A percentile compares a stretch with the other conserved stretches of the same genome.
phyloP scores from a whole-genome alignment of 805 yeast species.

The Candida hungchunana region DNA sequence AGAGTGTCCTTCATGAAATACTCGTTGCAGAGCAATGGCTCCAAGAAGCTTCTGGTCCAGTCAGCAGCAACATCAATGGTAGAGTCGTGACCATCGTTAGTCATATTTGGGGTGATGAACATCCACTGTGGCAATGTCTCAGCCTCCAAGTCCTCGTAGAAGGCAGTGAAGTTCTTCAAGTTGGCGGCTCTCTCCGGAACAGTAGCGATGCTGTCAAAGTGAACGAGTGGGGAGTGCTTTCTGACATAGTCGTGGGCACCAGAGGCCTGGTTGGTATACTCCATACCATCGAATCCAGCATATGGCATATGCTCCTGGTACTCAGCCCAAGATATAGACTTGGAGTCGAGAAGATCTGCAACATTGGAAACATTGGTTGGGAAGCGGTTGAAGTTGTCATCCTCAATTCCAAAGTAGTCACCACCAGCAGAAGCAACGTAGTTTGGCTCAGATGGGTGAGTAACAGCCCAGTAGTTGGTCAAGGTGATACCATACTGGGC shows the following conservation, averaged over 20 bases:
- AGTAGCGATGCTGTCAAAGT: conserved; percentile 36
- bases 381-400: conserved; percentile 40
- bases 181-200: conserved; percentile 35
- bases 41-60: conserved; percentile 43
- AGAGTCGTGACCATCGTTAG: conserved; percentile 49
- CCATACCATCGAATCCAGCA: conserved; percentile 47
- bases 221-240: conserved; percentile 47
- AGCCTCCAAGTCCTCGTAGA: conserved; percentile 36
- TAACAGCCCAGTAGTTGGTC: conserved; percentile 47
- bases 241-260: conserved; percentile 46
- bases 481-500: conserved; percentile 41
- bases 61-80: conserved; percentile 42
- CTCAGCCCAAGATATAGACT: conserved; percentile 48
- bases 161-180: conserved; percentile 45
- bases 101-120: conserved; percentile 51
- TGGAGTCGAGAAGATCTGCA: conserved; percentile 39
- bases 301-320: conserved; percentile 51
- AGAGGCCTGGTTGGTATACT: conserved; percentile 39
- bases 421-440: conserved; percentile 42
- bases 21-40: conserved; percentile 39
- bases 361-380: conserved; percentile 45
- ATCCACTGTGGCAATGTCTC: conserved; percentile 47
- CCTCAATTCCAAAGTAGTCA: conserved; percentile 45
- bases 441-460: conserved; percentile 54
- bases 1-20: conserved; percentile 44